Evolutionary conservation across 306 rosid genomes (phyloP).

Genomic region (Pterocarpus macrocarpus): DNA sequence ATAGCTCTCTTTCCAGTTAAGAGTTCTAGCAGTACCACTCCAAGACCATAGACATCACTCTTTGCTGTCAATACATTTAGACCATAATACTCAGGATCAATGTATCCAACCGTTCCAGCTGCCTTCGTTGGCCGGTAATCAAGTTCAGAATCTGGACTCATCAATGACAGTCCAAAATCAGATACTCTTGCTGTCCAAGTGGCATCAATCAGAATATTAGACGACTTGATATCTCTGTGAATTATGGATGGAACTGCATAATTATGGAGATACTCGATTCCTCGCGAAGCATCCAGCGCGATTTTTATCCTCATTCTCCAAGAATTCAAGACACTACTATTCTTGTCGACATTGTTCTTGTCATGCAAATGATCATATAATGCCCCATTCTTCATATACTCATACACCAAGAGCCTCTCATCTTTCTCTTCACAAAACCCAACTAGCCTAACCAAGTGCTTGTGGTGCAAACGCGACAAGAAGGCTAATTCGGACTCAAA

Average conservation of each 20-base stretch:
- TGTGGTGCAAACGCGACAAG: conserved; percentile 93
- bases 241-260: conserved; percentile 95
- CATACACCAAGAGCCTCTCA: conserved; percentile 90
- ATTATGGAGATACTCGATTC: conserved; percentile 92
- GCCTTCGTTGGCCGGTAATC: conserved; percentile 75
- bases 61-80: conserved; percentile 88
- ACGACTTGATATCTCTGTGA: conserved; percentile 92
- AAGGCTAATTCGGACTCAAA: conserved; percentile 91
- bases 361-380: conserved; percentile 83
- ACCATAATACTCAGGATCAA: conserved; percentile 96
- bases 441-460: conserved; percentile 88
- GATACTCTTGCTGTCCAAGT: conserved; percentile 91
- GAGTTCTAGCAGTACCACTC: conserved; percentile 87
- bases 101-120: conserved; percentile 94
- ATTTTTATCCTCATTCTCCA: conserved; percentile 96
- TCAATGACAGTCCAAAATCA: conserved; percentile 88
- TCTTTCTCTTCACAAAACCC: conserved; percentile 92
- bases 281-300: conserved; percentile 89
- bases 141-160: conserved; percentile 73
- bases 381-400: conserved; percentile 96
- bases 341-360: conserved; percentile 74
- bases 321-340: conserved; percentile 67
- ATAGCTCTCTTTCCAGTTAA: conserved; percentile 95
- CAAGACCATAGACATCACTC: conserved; percentile 97
- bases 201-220: conserved; percentile 81